These are phyloP conservation scores for Plasmodium gallinaceum DNA, from an alignment of 169 alveolate genomes.

Conservation along the genomic window DNA sequence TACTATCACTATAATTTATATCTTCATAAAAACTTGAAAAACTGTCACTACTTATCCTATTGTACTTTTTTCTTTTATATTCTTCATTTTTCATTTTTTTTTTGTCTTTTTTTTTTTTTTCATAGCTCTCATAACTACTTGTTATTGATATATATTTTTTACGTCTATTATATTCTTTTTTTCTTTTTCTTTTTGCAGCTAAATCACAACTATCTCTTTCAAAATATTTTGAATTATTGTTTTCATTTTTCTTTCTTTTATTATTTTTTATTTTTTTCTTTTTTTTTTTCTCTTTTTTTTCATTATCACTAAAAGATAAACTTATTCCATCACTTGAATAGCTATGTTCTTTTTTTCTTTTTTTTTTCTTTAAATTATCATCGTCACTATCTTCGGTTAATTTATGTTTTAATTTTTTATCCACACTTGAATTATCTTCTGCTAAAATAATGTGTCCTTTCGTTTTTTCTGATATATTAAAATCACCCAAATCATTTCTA, in stretches of 20 bases:
- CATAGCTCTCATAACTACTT: background rate
- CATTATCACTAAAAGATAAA: constrained; percentile 5
- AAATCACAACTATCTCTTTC: background rate
- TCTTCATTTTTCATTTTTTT: constrained; percentile 5
- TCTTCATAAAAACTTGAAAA: constrained; percentile 30
- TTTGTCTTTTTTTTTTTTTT: constrained; percentile 4
- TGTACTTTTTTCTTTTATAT: background rate
- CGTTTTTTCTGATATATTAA: background rate
- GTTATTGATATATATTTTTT: background rate
- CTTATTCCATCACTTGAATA: background rate
- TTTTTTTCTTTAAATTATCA: background rate
- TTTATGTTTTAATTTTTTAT: background rate
- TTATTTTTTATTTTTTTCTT: constrained; percentile 2
- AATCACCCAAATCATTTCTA: too few species aligned
- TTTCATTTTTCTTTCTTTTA: constrained; percentile 7
- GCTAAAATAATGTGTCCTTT: background rate
- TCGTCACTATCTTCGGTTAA: background rate
- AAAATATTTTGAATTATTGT: background rate
- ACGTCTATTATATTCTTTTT: background rate
- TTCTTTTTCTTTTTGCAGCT: background rate
- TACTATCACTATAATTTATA: constrained; percentile 5
- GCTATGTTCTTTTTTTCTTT: constrained; percentile 1
- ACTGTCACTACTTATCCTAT: constrained; percentile 14
- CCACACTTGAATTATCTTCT: background rate
- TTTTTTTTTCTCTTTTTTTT: background rate